Evolutionary conservation across 148 eudicot genomes (phyloP).

Genomic region (Chenopodium album): DNA sequence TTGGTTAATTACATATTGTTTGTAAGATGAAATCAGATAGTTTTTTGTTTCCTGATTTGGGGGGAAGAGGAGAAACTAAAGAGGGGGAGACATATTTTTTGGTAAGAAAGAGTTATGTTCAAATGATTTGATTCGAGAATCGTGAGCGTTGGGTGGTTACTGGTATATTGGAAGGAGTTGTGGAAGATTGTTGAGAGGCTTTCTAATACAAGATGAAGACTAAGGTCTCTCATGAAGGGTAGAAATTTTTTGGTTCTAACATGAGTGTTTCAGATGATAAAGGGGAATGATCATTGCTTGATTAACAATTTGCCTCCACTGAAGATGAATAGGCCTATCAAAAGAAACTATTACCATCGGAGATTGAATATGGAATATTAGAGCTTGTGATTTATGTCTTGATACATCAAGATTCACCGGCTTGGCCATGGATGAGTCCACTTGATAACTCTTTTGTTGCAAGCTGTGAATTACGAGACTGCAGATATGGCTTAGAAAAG

Average conservation of each 20-base stretch:
- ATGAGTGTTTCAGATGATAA: background rate
- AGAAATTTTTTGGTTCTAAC: background rate
- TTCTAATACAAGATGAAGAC: background rate
- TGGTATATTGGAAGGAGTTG: background rate
- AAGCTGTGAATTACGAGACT: background rate
- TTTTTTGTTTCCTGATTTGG: background rate
- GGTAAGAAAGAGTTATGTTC: background rate
- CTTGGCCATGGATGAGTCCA: background rate
- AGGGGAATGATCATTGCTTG: background rate
- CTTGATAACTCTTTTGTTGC: background rate
- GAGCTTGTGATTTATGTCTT: background rate
- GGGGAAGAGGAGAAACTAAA: slow-evolving; percentile 3
- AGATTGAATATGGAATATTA: too few relatives aligned
- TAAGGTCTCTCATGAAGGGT: background rate
- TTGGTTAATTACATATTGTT: slow-evolving; percentile 3
- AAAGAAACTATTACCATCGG: background rate
- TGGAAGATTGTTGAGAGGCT: background rate
- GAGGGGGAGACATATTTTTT: background rate
- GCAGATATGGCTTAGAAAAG: background rate
- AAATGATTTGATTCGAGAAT: background rate
- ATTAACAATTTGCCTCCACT: background rate
- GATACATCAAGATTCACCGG: background rate
- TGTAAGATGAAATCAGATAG: slow-evolving; percentile 3
- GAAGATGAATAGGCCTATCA: background rate
- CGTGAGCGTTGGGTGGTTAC: background rate